Evolutionary conservation across 108 stramenopile genomes (phyloP).

Genomic region (Nitzschia palea): DNA sequence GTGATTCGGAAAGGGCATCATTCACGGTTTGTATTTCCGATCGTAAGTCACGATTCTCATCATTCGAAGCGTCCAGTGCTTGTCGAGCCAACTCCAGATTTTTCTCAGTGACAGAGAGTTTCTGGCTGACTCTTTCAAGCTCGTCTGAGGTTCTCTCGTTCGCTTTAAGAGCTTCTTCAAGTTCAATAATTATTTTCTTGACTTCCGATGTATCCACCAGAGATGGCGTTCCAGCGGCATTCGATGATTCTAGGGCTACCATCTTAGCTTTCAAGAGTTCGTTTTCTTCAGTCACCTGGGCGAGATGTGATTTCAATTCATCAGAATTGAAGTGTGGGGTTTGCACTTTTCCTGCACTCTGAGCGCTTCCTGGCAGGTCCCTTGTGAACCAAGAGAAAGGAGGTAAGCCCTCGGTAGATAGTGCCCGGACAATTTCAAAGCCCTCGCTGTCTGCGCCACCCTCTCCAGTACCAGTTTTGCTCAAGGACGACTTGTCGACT

Average conservation of each 20-base stretch:
- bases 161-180: neutral
- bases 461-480: neutral
- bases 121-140: constrained; percentile 3
- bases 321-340: neutral
- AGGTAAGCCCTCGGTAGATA: neutral
- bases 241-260: neutral
- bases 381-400: neutral
- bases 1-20: constrained; percentile 38
- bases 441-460: neutral
- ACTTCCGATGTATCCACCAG: neutral
- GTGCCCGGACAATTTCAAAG: neutral
- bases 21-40: constrained; percentile 28
- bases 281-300: neutral
- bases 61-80: neutral
- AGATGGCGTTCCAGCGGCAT: neutral
- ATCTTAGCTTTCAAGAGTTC: neutral
- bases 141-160: neutral
- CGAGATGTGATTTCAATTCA: neutral
- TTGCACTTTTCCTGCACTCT: neutral
- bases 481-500: neutral
- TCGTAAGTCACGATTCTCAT: constrained; percentile 18
- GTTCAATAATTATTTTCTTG: constrained; percentile 4
- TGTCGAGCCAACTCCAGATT: constrained; percentile 5
- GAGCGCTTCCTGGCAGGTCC: constrained; percentile 1
- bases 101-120: neutral